Evolutionary conservation across 495 filamentous ascomycete species (phyloP), one percentile per base, ranked within the genome.

Genomic region (Aspergillus mulundensis): DNA sequence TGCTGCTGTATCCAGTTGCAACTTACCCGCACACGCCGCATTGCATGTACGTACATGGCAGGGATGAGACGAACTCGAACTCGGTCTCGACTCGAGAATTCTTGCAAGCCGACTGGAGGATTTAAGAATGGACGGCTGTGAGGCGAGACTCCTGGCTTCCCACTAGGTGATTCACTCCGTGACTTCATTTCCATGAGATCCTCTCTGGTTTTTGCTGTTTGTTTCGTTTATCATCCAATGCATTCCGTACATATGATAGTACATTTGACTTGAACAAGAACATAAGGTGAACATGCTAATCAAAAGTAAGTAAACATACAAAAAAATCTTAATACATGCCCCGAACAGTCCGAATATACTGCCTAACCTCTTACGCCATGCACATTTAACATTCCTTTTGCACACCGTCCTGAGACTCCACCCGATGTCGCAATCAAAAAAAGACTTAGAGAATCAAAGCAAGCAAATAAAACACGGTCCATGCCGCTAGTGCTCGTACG

Each of bases 281-380:
- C 23, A 50, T n/a, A 32, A 42, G 15, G 28, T 21, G 16, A 34
- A 46, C 39, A 58, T 49, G 56, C 56, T 58, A 58, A 48, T n/a
- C n/a, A n/a, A n/a, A n/a, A n/a, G n/a, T n/a, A n/a, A 8, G 25
- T 8, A 28, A 28, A 28, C 8, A 28, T 4, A 28, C 8, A 8
- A 28, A 4, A 8, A 28, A 28, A 28, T 28, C 25, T 28, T 28
- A 4, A 28, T 4, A 28, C 3, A 28, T 28, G 8, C 38, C 18
- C 38, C 38, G 12, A 40, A 15, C 32, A 40, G n/a, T n/a, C n/a
- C n/a, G 38, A 16, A 18, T 18, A 16, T 32, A 42, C 34, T 32
- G 32, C n/a, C 38, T 18, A 36, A 34, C n/a, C 38, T 38, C 34
- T 12, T 54, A 54, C 57, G 57, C 57, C 57, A 21, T 36, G 32